Percentiles rank a stretch among this genome's conserved stretches.
These are phyloP conservation scores for Pleurotus salmoneostramineus DNA, from an alignment of 768 basidiomycete species.

Conservation along the genomic window DNA sequence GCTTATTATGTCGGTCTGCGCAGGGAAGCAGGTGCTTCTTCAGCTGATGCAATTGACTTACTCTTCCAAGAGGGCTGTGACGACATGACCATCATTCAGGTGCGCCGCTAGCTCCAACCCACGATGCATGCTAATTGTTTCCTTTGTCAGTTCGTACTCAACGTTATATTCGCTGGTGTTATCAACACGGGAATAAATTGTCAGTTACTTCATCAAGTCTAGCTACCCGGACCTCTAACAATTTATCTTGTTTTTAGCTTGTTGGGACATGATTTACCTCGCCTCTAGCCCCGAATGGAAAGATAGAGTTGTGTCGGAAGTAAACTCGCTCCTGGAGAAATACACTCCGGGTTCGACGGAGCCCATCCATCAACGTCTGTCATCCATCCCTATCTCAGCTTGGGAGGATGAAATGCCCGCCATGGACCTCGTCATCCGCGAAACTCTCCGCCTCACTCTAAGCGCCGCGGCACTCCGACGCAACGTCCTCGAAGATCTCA, in stretches of 20 bases:
- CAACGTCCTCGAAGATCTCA: slow-evolving; percentile 26
- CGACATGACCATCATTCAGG: slow-evolving; percentile 14
- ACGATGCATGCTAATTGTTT: not conserved
- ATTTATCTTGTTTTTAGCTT: slow-evolving; percentile 18
- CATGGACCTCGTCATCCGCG: slow-evolving; percentile 32
- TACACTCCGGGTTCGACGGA: slow-evolving; percentile 22
- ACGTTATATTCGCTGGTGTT: slow-evolving; percentile 31
- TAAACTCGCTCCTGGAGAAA: slow-evolving; percentile 23
- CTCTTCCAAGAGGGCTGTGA: slow-evolving; percentile 24
- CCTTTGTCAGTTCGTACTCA: slow-evolving; percentile 22
- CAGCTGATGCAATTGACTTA: slow-evolving; percentile 30
- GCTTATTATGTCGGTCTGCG: slow-evolving; percentile 22
- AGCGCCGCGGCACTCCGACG: slow-evolving; percentile 27
- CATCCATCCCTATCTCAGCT: slow-evolving; percentile 26
- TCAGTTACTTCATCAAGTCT: slow-evolving; percentile 10
- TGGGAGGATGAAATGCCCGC: slow-evolving; percentile 38
- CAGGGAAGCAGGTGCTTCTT: slow-evolving; percentile 18
- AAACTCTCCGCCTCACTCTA: slow-evolving; percentile 30
- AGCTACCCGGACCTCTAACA: not conserved
- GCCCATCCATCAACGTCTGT: slow-evolving; percentile 28
- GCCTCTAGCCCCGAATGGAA: slow-evolving; percentile 31
- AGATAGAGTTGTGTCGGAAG: slow-evolving; percentile 21
- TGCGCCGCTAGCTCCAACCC: not conserved
- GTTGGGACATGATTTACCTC: slow-evolving; percentile 32
- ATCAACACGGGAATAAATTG: slow-evolving; percentile 30